Percentiles rank a stretch among this genome's conserved stretches.
phyloP scores from a whole-genome alignment of 129 eudicot genomes.

The Chrysanthemum lavandulifolium region DNA sequence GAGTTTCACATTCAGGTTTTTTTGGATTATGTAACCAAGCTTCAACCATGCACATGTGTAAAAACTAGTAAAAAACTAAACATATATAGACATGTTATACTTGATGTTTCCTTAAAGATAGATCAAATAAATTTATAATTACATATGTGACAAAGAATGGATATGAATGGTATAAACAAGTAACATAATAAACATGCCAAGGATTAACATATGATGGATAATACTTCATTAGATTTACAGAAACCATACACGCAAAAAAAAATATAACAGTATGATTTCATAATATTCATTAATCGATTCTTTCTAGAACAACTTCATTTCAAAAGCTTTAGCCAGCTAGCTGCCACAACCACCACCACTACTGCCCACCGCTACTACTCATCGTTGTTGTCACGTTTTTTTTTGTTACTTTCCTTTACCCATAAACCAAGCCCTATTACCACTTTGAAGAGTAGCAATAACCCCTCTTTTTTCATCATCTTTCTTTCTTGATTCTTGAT shows the following conservation, averaged over 20 bases:
- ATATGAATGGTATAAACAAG: neutral
- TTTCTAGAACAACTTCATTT: conserved; percentile 33
- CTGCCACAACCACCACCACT: neutral
- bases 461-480: conserved; percentile 36
- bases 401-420: conserved; percentile 37
- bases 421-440: conserved; percentile 41
- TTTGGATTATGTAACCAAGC: too few relatives aligned
- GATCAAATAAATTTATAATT: neutral
- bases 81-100: neutral
- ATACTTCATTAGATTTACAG: conserved; percentile 38
- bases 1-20: too few relatives aligned
- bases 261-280: conserved; percentile 39
- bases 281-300: conserved; percentile 17
- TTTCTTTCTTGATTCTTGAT: conserved; percentile 22
- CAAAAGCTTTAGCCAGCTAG: conserved; percentile 40
- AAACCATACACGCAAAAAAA: conserved; percentile 45
- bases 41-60: neutral
- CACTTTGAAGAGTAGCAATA: conserved; percentile 43
- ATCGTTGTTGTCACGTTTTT: too few relatives aligned
- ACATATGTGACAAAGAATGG: neutral
- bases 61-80: neutral
- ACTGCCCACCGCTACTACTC: neutral
- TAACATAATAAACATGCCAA: neutral
- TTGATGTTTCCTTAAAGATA: neutral
- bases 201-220: conserved; percentile 31